Base-by-base conservation (phyloP, 192 early-diverging fungal species). In the Physocladia obscura region DNA sequence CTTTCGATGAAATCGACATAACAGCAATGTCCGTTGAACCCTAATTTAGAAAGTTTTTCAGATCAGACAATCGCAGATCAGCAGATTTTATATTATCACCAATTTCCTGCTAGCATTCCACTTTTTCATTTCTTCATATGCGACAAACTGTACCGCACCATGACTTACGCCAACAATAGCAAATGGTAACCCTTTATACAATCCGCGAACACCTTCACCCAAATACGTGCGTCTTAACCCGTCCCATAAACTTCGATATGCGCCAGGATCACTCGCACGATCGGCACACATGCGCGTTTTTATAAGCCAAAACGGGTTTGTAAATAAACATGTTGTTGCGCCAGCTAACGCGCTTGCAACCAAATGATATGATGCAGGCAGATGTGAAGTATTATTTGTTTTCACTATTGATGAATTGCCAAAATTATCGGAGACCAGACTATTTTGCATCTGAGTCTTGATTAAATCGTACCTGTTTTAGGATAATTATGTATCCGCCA, bases 81-180 rank as follows among this genome's bases (percentile, higher is more conserved):
- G n/a, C n/a, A n/a, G n/a, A n/a, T n/a, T n/a, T n/a, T n/a, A n/a
- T 55, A 70, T 26, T 61, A 4, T 67, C 54, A 4, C 57, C 71
- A 47, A 75, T 67, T 62, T 51, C 11, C 34, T 24, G 2, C 31
- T 58, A 48, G 21, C 27, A 36, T 37, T 49, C 56, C 62, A 71
- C 65, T 86, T 84, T 78, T 98, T 99, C 87, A 99, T 88, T 56
- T 96, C 93, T 60, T 99, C 97, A 76, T 99, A 99, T 0, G 90
- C 93, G 92, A 96, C 94, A 75, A 99, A 99, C 77, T 99, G 97
- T 26, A 99, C 69, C 0, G 94, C 95, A 11, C 97, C 97, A 59
- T 99, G 96, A n/a, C 93, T 91, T 1, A 92, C 91, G 4, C 97
- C 95, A 63, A 98, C 81, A 2, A 99, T 74, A 0, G 92, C 93